Base-by-base conservation (phyloP, 2,329 filamentous ascomycete species). In the Penicillium sp. region DNA sequence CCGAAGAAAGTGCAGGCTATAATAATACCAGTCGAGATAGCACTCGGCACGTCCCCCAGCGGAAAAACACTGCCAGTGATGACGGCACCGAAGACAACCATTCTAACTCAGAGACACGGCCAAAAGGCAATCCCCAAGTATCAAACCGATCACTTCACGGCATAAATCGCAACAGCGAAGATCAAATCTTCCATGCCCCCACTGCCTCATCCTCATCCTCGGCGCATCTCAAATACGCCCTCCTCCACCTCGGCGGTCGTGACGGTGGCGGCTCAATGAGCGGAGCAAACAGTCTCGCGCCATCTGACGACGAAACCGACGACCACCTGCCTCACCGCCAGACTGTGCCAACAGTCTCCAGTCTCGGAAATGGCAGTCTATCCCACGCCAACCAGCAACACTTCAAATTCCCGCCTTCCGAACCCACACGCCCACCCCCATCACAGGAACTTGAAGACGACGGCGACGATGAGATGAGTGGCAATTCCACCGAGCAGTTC, bases 201-300 rank as follows among this genome's bases (percentile, higher is more conserved):
- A 52, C 58, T 14, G 54, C 58, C 14, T 61, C 59, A 22, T 52
- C 61, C 13, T 59, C 60, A 24, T 63, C 63, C 16, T 59, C 58
- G 13, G 57, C 49, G 18, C 59, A 52, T 39, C 45, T 63, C 2
- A 71, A 66, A 39, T 61, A 72, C 21, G 69, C 68, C 18, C 66
- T 75, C 22, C 62, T 72, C 29, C 67, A 70, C 52, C 65, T 75
- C 3, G 70, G 68, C 27, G 78, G 77, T 47, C 74, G 77, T 42
- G 78, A 80, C 53, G 76, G 75, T 34, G 78, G 77, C 27, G 77
- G 77, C 21, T 78, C 77, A 9, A 63, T 71, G 42, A 79, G 77
- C 55, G 78, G 78, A 32, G 71, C 72, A 7, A 74, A 74, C 49
- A 78, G 75, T 54, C 68, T 69, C 38, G 68, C 63, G 4, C 60